Evolutionary conservation across 163 green algal genomes (phyloP).

Genomic region (Chlorella variabilis): DNA sequence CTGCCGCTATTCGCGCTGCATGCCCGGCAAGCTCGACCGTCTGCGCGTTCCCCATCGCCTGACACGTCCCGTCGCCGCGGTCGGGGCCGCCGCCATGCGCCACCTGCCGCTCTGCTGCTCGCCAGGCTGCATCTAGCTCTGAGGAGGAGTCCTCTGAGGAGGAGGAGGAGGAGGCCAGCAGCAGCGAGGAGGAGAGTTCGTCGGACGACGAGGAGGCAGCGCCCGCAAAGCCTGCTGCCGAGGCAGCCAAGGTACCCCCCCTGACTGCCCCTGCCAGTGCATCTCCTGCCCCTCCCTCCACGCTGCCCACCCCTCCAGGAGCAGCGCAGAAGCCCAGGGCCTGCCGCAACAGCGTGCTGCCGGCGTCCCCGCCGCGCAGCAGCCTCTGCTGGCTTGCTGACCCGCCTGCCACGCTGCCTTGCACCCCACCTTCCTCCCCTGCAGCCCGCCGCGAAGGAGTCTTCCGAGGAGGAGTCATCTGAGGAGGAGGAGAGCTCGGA

Average conservation of each 20-base stretch:
- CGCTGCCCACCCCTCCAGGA: not conserved
- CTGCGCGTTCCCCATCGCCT: too few species aligned
- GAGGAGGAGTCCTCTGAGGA: constrained; percentile 37
- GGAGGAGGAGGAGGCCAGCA: constrained; percentile 39
- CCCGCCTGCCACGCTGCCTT: too few species aligned
- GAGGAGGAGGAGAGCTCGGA: constrained; percentile 8
- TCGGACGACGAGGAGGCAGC: constrained; percentile 47
- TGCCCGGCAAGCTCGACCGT: too few species aligned
- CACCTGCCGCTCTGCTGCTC: not conserved
- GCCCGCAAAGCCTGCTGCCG: constrained; percentile 1
- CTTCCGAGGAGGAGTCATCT: constrained; percentile 1
- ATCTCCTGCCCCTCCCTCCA: not conserved
- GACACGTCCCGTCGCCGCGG: too few species aligned
- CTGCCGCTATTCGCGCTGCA: too few species aligned
- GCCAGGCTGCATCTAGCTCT: constrained; percentile 38
- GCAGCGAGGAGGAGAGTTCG: constrained; percentile 25
- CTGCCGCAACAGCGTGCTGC: too few species aligned
- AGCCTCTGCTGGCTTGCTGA: too few species aligned
- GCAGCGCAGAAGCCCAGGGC: not conserved
- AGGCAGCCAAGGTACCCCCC: not conserved
- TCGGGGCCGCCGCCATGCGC: not conserved
- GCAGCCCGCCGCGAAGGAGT: too few species aligned
- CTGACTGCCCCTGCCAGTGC: not conserved
- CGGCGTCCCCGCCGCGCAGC: too few species aligned
- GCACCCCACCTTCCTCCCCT: too few species aligned